Conservation (phyloP, 78 protist species). For the Dictyostelium discoideum region DNA sequence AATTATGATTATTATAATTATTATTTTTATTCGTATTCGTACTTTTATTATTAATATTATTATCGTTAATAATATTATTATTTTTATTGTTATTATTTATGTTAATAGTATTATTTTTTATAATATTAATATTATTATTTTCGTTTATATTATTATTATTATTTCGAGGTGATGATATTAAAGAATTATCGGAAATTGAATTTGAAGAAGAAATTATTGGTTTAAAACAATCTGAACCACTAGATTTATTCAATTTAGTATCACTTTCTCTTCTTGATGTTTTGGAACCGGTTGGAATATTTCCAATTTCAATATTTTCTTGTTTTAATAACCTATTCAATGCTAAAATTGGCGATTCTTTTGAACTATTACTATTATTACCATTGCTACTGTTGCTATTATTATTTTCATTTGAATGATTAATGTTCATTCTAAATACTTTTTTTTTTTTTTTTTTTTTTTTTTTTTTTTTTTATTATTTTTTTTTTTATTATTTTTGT, state of each 20-base stretch:
- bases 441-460: no score
- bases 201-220: not conserved
- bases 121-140: no score
- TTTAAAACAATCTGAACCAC: not conserved
- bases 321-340: not conserved
- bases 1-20: not conserved
- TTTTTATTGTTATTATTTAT: not conserved
- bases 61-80: not conserved
- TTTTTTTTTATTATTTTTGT: no score
- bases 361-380: not conserved
- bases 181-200: not conserved
- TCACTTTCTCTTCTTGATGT: conserved; percentile 4
- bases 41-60: no score
- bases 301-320: conserved; percentile 8
- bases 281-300: not conserved
- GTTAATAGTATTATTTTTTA: no score
- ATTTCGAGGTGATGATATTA: not conserved
- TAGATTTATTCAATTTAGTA: not conserved
- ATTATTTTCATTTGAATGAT: conserved; percentile 4
- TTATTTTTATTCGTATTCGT: not conserved
- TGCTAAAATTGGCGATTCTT: conserved; percentile 13
- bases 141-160: no score
- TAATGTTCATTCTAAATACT: not conserved
- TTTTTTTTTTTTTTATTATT: no score
- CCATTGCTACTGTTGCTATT: not conserved